Percentiles rank a stretch among this genome's conserved stretches.
Conservation (phyloP, 2,329 filamentous ascomycete genomes). For the Bipolaris cookei region DNA sequence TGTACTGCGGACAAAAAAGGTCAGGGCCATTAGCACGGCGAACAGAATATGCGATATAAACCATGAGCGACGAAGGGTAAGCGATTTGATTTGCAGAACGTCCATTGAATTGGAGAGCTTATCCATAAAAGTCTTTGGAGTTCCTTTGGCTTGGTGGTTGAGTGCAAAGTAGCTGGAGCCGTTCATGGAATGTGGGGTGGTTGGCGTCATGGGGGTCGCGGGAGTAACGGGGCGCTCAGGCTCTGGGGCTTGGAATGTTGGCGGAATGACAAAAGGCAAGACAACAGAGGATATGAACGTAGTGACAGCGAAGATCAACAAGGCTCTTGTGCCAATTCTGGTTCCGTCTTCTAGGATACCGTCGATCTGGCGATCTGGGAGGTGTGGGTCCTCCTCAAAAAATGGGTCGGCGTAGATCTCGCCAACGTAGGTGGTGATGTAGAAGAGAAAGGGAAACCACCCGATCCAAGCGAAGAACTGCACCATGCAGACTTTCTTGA, state of each 20-base stretch:
- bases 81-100: conserved; percentile 74
- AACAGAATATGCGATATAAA: conserved; percentile 85
- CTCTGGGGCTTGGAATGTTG: conserved; percentile 67
- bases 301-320: conserved; percentile 85
- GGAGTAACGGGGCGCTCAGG: conserved; percentile 49
- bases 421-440: conserved; percentile 91
- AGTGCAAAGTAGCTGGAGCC: conserved; percentile 46
- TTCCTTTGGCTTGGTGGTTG: conserved; percentile 27
- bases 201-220: conserved; percentile 47
- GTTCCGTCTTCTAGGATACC: conserved; percentile 83
- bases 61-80: conserved; percentile 90
- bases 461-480: conserved; percentile 83
- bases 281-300: conserved; percentile 82
- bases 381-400: conserved; percentile 76
- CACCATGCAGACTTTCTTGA: conserved; percentile 73
- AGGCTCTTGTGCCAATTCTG: conserved; percentile 83
- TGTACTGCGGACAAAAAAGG: conserved; percentile 76
- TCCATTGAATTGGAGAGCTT: conserved; percentile 56
- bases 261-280: conserved; percentile 83
- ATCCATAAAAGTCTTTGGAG: conserved; percentile 30
- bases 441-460: conserved; percentile 95
- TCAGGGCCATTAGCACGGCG: conserved; percentile 78
- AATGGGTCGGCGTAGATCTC: conserved; percentile 89
- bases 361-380: conserved; percentile 78
- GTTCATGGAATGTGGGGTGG: conserved; percentile 42